phyloP scores from a whole-genome alignment of 192 early-diverging fungal genomes.

The Linnemannia exigua region DNA sequence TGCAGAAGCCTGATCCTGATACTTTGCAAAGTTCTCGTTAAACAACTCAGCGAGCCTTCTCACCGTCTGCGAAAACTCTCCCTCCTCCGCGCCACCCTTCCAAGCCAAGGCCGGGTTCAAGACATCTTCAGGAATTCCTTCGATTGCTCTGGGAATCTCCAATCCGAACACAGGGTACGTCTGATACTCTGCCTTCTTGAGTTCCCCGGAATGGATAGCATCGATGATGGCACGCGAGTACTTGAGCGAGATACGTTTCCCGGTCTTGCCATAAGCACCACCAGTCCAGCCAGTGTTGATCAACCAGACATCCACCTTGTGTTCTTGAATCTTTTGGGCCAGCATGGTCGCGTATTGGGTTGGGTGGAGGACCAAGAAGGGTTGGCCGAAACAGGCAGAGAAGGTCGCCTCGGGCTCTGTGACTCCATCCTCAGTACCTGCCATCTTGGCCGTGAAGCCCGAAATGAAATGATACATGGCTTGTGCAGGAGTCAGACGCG shows the following conservation, averaged over 20 bases:
- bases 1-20: conserved; percentile 72
- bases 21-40: conserved; percentile 92
- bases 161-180: conserved; percentile 92
- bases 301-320: conserved; percentile 92
- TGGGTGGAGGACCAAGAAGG: conserved; percentile 98
- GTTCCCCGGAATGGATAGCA: conserved; percentile 95
- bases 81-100: conserved; percentile 78
- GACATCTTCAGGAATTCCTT: conserved; percentile 88
- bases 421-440: conserved; percentile 96
- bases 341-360: conserved; percentile 97
- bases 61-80: conserved; percentile 64
- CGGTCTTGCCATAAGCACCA: conserved; percentile 87
- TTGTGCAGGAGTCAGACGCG: conserved; percentile 88
- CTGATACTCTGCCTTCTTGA: conserved; percentile 85
- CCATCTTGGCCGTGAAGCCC: conserved; percentile 98
- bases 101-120: conserved; percentile 92
- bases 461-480: conserved; percentile 98
- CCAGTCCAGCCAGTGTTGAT: conserved; percentile 99
- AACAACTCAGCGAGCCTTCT: conserved; percentile 91
- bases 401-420: conserved; percentile 94
- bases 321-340: conserved; percentile 91
- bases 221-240: conserved; percentile 98
- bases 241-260: conserved; percentile 94
- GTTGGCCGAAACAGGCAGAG: conserved; percentile 94
- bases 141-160: conserved; percentile 82